Evolutionary conservation across 1,139 yeast genomes (phyloP), one percentile per base, ranked within the genome.

Genomic region (Pichia terricola): DNA sequence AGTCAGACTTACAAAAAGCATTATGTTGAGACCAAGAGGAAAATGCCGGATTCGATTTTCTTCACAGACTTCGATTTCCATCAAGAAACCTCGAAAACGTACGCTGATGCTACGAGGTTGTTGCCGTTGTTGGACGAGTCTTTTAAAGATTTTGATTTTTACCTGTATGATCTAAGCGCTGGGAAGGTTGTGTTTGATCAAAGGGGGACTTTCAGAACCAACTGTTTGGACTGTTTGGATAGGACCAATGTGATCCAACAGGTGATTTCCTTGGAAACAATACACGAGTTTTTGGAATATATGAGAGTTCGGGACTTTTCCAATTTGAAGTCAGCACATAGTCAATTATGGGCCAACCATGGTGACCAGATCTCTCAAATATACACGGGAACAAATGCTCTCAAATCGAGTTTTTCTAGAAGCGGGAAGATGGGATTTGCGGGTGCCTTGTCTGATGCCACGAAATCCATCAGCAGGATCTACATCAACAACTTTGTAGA

Each of bases 341-440:
- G 88, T 55, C 70, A 81, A 4, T 65, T 91, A 26, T 94, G 98
- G 98, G 99, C 98, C 0, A 96, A 94, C 62, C 89, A 91, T 61
- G 99, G 98, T 40, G 98, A 94, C 63, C 96, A 94, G 49, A 77
- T 94, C 8, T 88, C 97, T 1, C 96, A 88, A 61, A 91, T 91
- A 30, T 94, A 94, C 60, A 91, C 98, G 0, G 98, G 98, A 5
- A 94, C 98, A 0, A 89, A 91, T 60, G 98, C 98, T 0, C 69
- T 94, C 42, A 94, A 94, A 61, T 86, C 96, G 0, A 86, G 96
- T 4, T 91, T 83, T 59, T 84, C 97, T 2, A 73, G 98, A 58
- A 82, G 87, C 37, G 98, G 98, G 22, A 89, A 88, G 58, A 87
- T 88, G 96, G 87, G 89, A 44, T 66, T 94, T 49, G 97, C 97